Evolutionary conservation across 495 filamentous ascomycete species (phyloP), one percentile per base, ranked within the genome.

Genomic region (Penicillium diatomitis): DNA sequence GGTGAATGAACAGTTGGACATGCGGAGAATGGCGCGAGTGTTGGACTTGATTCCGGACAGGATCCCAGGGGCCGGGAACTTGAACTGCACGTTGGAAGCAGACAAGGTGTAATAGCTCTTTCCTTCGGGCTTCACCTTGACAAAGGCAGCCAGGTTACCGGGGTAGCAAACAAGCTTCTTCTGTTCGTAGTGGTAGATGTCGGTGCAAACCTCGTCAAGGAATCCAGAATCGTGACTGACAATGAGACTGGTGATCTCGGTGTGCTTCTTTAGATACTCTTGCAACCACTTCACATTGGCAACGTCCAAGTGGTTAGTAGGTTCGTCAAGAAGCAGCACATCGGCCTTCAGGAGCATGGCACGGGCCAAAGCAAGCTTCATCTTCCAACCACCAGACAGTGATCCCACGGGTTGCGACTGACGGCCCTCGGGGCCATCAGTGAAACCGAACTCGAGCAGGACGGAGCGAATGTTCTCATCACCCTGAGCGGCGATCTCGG

Each of bases 321-420:
- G 92, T 82, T 98, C 92, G 78, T 99, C 92, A 32, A 99, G 81
- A 33, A 99, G 71, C 34, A 99, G 74, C 38, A 99, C 91, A 67
- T 99, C 91, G 34, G 92, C 92, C 63, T 84, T 86, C 78, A 87
- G 85, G 54, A 99, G 78, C 92, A 99, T 97, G 51, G 92, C 92
- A 59, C 92, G 81, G 45, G 94, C 92, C 57, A 99, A 75, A 48
- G 92, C 92, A 47, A 99, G 72, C 81, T 99, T 99, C 92, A 99
- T 99, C 80, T 99, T 97, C 92, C 92, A 99, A 60, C 92, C 92
- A 65, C 92, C 92, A n/a, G 92, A 99, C 12, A 97, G 74, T 30
- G 90, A 95, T 50, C 92, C 91, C 47, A 97, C 94, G 43, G 79
- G 84, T 61, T 94, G 84, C 32, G 81, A 75, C 64, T 96, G 91